Evolutionary conservation across 495 filamentous ascomycete genomes (phyloP).

Genomic region (Podospora pseudopauciseta): DNA sequence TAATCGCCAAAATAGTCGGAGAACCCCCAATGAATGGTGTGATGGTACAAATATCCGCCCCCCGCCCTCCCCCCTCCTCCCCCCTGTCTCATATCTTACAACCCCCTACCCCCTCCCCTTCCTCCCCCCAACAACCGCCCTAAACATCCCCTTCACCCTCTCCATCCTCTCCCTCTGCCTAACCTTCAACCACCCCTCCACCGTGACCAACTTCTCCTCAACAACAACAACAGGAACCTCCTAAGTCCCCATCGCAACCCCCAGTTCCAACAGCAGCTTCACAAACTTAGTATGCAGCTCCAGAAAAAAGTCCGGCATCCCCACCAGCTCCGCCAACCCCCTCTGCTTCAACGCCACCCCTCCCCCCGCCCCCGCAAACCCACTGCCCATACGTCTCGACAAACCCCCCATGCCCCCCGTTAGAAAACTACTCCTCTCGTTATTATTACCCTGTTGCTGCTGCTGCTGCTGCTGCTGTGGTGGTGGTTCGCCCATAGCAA

Average conservation of each 20-base stretch:
- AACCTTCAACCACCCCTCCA: neutral
- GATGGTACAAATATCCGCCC: neutral
- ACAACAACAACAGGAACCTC: neutral
- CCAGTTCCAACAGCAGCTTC: conserved; percentile 63
- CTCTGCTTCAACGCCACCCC: conserved; percentile 59
- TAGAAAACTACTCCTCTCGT: conserved; percentile 42
- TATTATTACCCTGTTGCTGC: neutral
- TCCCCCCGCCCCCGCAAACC: conserved; percentile 39
- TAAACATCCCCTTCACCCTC: neutral
- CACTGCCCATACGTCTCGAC: conserved; percentile 34
- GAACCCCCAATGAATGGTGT: neutral
- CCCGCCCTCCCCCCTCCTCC: neutral
- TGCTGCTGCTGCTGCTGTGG: conserved; percentile 21
- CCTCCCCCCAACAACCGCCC: neutral
- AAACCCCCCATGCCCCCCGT: conserved; percentile 43
- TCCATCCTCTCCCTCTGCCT: neutral
- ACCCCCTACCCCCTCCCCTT: neutral
- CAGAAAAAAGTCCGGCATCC: conserved; percentile 82
- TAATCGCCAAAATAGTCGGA: no score
- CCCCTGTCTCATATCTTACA: neutral
- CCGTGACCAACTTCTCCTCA: neutral
- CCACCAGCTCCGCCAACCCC: conserved; percentile 80
- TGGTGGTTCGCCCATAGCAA: conserved; percentile 22
- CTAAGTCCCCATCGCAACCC: conserved; percentile 46
- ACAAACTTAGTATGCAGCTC: conserved; percentile 81